phyloP scores from a whole-genome alignment of 768 basidiomycete species.

The Boletus speciosus region DNA sequence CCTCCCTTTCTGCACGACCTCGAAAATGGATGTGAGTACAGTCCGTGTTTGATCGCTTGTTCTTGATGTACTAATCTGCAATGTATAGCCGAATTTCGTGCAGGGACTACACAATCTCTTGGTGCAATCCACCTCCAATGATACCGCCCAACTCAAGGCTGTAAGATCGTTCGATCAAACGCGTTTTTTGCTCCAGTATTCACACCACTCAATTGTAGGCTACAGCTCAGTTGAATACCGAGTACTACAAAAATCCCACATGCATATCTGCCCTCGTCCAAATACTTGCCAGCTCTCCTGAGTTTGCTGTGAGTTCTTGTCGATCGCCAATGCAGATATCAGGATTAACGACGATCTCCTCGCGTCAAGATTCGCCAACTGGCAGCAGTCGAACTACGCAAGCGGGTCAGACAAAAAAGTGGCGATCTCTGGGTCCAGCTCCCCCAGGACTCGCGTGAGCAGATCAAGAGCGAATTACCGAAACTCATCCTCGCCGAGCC shows the following conservation, averaged over 20 bases:
- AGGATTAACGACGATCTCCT: constrained; percentile 3
- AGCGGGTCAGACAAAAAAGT: constrained; percentile 79
- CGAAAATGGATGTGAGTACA: constrained; percentile 30
- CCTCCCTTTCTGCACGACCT: constrained; percentile 22
- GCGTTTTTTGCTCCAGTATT: constrained; percentile 18
- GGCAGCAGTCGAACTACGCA: constrained; percentile 93
- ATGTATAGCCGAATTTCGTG: constrained; percentile 60
- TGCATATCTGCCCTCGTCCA: constrained; percentile 90
- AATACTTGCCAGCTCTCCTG: constrained; percentile 82
- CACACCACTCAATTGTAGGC: constrained; percentile 50
- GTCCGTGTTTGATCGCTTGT: not conserved
- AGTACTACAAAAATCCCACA: constrained; percentile 87
- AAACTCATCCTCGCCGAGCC: constrained; percentile 73
- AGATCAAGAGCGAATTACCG: constrained; percentile 84
- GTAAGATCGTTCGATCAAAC: constrained; percentile 49
- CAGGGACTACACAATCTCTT: constrained; percentile 84
- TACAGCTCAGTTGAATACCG: constrained; percentile 84
- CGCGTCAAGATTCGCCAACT: constrained; percentile 83
- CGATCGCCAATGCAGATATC: constrained; percentile 7
- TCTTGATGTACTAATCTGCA: constrained; percentile 2
- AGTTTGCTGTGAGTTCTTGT: constrained; percentile 63
- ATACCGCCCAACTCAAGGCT: constrained; percentile 85
- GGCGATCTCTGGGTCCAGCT: constrained; percentile 80
- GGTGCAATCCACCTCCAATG: constrained; percentile 73
- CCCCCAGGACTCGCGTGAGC: constrained; percentile 60